These are phyloP conservation scores for Hypoxylon lienhwacheense DNA, from an alignment of 495 filamentous ascomycete species.

Conservation along the genomic window DNA sequence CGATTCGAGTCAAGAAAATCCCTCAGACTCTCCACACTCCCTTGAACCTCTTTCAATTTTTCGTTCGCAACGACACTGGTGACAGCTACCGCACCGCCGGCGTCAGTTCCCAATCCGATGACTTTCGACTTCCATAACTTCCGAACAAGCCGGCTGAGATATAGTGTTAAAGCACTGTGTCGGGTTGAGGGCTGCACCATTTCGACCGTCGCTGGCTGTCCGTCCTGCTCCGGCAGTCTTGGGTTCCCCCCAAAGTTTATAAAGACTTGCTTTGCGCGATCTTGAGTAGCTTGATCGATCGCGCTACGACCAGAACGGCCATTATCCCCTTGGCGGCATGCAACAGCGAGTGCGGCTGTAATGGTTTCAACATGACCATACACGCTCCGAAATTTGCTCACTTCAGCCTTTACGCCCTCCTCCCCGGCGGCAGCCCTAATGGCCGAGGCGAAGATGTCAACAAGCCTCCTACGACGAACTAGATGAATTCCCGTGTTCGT, in stretches of 20 bases:
- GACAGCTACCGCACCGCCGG: slow-evolving; percentile 60
- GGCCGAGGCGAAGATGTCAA: slow-evolving; percentile 87
- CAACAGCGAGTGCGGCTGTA: slow-evolving; percentile 91
- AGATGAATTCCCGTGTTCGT: slow-evolving; percentile 88
- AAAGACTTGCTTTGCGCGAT: slow-evolving; percentile 80
- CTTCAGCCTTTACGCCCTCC: slow-evolving; percentile 76
- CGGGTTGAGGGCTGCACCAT: slow-evolving; percentile 83
- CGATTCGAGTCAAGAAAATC: slow-evolving; percentile 83
- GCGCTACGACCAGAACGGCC: slow-evolving; percentile 63
- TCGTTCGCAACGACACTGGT: slow-evolving; percentile 60
- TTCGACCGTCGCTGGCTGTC: slow-evolving; percentile 62
- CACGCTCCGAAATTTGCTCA: slow-evolving; percentile 74
- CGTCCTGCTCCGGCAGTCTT: slow-evolving; percentile 74
- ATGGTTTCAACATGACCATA: slow-evolving; percentile 87
- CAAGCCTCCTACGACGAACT: slow-evolving; percentile 76
- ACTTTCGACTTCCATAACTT: slow-evolving; percentile 76
- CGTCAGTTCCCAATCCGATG: slow-evolving; percentile 43
- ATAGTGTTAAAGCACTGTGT: slow-evolving; percentile 83
- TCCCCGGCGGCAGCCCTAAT: slow-evolving; percentile 72
- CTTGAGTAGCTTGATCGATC: slow-evolving; percentile 79
- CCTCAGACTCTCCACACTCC: slow-evolving; percentile 73
- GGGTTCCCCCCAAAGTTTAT: slow-evolving; percentile 88
- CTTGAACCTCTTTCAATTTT: slow-evolving; percentile 76
- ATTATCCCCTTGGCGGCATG: slow-evolving; percentile 86
- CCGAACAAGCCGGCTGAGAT: slow-evolving; percentile 80